phyloP scores from a whole-genome alignment of 495 filamentous ascomycete species.

The Penicillium taxi region DNA sequence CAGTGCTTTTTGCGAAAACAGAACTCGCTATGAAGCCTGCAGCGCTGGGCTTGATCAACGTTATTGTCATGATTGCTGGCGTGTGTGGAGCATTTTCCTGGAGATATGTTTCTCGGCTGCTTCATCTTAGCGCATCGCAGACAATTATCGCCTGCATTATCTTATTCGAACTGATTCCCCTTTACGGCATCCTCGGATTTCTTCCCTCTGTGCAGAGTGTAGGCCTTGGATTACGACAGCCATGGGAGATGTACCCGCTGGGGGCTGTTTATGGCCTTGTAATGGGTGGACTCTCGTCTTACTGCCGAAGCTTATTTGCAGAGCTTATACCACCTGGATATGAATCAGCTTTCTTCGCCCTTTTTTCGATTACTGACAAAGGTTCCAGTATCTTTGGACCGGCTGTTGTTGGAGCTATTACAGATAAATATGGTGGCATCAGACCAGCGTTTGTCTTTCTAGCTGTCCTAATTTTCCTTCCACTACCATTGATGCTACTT shows the following conservation, averaged over 20 bases:
- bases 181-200: conserved; percentile 88
- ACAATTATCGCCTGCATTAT: conserved; percentile 87
- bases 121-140: conserved; percentile 64
- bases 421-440: conserved; percentile 83
- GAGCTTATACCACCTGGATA: conserved; percentile 89
- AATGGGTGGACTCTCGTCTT: conserved; percentile 83
- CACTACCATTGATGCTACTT: conserved; percentile 73
- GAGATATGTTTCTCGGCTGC: conserved; percentile 60
- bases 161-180: conserved; percentile 83
- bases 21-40: conserved; percentile 81
- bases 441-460: conserved; percentile 91
- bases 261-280: conserved; percentile 89
- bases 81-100: conserved; percentile 85
- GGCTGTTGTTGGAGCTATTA: conserved; percentile 85
- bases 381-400: conserved; percentile 92
- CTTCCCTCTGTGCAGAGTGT: conserved; percentile 67
- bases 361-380: conserved; percentile 97
- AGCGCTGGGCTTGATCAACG: conserved; percentile 85
- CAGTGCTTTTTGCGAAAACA: conserved; percentile 92
- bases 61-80: conserved; percentile 76
- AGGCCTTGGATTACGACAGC: conserved; percentile 81
- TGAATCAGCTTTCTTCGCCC: conserved; percentile 91
- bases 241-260: conserved; percentile 95
- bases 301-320: conserved; percentile 87
- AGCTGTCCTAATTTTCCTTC: conserved; percentile 70